Base-by-base conservation (phyloP, 768 basidiomycete genomes). In the Daedaleopsis sinensis region DNA sequence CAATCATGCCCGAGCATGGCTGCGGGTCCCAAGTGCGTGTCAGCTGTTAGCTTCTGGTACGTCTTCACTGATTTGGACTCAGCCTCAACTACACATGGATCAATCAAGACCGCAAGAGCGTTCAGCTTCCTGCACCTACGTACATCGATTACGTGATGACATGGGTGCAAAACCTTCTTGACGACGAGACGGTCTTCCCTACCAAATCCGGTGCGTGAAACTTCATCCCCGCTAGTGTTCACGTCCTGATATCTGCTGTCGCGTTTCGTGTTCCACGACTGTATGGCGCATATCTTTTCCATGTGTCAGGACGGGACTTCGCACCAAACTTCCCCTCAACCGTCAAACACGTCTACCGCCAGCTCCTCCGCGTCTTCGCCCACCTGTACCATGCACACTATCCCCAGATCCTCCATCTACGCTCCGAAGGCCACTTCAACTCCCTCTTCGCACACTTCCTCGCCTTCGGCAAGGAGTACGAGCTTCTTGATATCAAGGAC, bases 131-230 rank as follows among this genome's bases (percentile, higher is more conserved):
- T 1, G 96, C 96, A 15, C 94, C 96, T 7, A 96, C 93, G 1
- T 98, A 98, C 75, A 94, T 98, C 69, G 96, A 98, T 79, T 96
- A 93, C 65, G 96, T 98, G 68, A 94, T 98, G 90, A 94, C 95
- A 5, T 95, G 94, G 81, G 85, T 97, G 27, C 96, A 98, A 74
- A 95, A 92, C 71, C 82, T 96, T 27, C 80, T 98, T 36, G 93
- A 98, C 67, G 96, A 98, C 78, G 95, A 98, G 70, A 88, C 86
- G 67, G 87, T 90, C 57, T 98, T 98, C 80, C 96, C 96, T 6
- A 94, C 96, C 11, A 96, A 97, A 74, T 87, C 91, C n/a, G 93
- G 95, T 93, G 69, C 66, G 85, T 76, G 16, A 4, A 19, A 2
- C 15, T 2, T 18, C 32, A 18, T 23, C 35, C 21, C 52, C 23